These are phyloP conservation scores for Erodium trifolium DNA, from an alignment of 441 rosid species.

Conservation along the genomic window DNA sequence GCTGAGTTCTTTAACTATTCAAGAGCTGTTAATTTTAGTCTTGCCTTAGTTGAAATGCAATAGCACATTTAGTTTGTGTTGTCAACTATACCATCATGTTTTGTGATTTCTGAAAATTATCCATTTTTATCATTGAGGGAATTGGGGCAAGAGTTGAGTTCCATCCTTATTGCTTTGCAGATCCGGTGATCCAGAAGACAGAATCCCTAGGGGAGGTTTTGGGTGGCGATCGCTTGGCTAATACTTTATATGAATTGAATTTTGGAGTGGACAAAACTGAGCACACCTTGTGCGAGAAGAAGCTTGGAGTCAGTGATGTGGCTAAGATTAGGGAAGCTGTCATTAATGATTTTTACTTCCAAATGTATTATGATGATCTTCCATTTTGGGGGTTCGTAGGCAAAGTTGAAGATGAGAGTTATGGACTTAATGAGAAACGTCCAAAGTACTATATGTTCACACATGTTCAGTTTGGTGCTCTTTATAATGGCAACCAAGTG, in stretches of 20 bases:
- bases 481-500: slow-evolving; percentile 47
- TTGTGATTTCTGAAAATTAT: background rate
- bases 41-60: background rate
- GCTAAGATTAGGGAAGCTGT: slow-evolving; percentile 47
- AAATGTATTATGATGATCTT: slow-evolving; percentile 77
- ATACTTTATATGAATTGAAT: slow-evolving; percentile 39
- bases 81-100: background rate
- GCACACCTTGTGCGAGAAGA: slow-evolving; percentile 37
- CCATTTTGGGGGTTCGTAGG: slow-evolving; percentile 91
- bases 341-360: slow-evolving; percentile 64
- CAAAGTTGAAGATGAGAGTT: slow-evolving; percentile 46
- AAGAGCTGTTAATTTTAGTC: background rate
- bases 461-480: slow-evolving; percentile 53
- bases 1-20: background rate
- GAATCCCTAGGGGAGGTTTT: slow-evolving; percentile 78
- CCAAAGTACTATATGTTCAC: slow-evolving; percentile 55
- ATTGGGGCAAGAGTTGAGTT: slow-evolving; percentile 21
- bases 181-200: slow-evolving; percentile 37
- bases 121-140: slow-evolving; percentile 8
- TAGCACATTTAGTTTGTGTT: background rate
- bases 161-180: slow-evolving; percentile 31
- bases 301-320: slow-evolving; percentile 40
- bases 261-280: slow-evolving; percentile 42
- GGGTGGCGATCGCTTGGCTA: slow-evolving; percentile 63
- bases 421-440: slow-evolving; percentile 23